phyloP scores from a whole-genome alignment of 306 rosid species.

The Vigna angularis region DNA sequence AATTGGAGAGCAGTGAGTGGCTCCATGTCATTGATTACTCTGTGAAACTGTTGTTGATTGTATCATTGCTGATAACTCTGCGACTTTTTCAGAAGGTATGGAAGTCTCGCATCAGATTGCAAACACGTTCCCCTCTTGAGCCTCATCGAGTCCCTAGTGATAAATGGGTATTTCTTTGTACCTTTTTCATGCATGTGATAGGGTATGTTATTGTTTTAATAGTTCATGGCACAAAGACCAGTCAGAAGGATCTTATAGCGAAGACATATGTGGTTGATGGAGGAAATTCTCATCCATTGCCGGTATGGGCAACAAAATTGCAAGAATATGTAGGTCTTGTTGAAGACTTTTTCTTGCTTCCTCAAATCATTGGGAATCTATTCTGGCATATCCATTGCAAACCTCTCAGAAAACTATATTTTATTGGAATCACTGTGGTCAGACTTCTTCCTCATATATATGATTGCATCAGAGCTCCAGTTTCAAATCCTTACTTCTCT shows the following conservation, averaged over 20 bases:
- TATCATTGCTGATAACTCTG: conserved; percentile 72
- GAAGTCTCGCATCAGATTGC: conserved; percentile 83
- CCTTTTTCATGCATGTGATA: conserved; percentile 61
- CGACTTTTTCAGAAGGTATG: conserved; percentile 92
- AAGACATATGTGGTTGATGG: conserved; percentile 36
- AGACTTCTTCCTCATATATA: conserved; percentile 89
- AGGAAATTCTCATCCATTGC: conserved; percentile 45
- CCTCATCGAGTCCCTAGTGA: conserved; percentile 72
- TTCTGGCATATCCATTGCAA: conserved; percentile 80
- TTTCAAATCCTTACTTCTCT: conserved; percentile 67
- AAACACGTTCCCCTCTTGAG: conserved; percentile 61
- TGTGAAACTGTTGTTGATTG: conserved; percentile 78
- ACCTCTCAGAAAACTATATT: conserved; percentile 84
- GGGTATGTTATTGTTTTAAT: conserved; percentile 66
- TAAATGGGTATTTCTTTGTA: conserved; percentile 64
- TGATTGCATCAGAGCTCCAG: conserved; percentile 69
- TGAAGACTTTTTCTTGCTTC: conserved; percentile 88
- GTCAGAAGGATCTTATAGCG: conserved; percentile 52
- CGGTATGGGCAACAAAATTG: conserved; percentile 70
- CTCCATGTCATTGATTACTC: conserved; percentile 67
- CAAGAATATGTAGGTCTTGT: conserved; percentile 87
- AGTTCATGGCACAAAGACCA: conserved; percentile 53
- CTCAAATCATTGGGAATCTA: conserved; percentile 84
- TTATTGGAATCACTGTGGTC: conserved; percentile 77
- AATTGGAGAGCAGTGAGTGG: conserved; percentile 67